These are phyloP conservation scores for Niebla homalea DNA, from an alignment of 495 filamentous ascomycete species.

Conservation along the genomic window DNA sequence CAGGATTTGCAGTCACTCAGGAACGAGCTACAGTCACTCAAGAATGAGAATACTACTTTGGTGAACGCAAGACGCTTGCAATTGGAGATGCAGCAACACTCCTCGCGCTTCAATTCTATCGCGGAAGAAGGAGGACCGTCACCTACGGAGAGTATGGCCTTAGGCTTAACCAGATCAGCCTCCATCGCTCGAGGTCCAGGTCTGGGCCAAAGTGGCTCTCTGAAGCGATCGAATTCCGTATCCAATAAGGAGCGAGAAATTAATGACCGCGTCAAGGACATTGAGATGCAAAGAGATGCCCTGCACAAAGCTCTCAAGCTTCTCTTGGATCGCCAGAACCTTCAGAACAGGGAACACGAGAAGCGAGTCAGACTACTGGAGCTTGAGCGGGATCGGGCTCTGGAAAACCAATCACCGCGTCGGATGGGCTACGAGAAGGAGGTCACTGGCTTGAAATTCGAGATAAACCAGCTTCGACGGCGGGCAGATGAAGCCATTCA, in stretches of 20 bases:
- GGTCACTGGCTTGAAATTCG: conserved; percentile 61
- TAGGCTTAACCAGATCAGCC: conserved; percentile 47
- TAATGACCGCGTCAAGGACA: conserved; percentile 75
- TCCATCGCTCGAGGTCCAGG: conserved; percentile 39
- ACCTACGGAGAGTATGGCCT: conserved; percentile 20
- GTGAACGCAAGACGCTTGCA: conserved; percentile 40
- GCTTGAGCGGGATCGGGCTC: conserved; percentile 60
- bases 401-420: conserved; percentile 50
- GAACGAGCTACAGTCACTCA: conserved; percentile 46
- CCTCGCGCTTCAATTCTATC: conserved; percentile 46
- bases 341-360: conserved; percentile 65
- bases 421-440: conserved; percentile 72
- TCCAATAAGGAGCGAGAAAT: conserved; percentile 49
- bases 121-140: conserved; percentile 40
- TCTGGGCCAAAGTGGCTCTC: conserved; percentile 21
- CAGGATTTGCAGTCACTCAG: conserved; percentile 53
- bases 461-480: conserved; percentile 71
- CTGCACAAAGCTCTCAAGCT: conserved; percentile 73
- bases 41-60: conserved; percentile 49
- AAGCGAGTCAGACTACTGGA: conserved; percentile 66
- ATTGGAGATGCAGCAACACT: conserved; percentile 36
- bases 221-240: conserved; percentile 47
- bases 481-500: conserved; percentile 93
- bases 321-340: conserved; percentile 75
- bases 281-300: conserved; percentile 86